phyloP scores from a whole-genome alignment of 768 basidiomycete genomes.

The Phanerochaete carnosa region DNA sequence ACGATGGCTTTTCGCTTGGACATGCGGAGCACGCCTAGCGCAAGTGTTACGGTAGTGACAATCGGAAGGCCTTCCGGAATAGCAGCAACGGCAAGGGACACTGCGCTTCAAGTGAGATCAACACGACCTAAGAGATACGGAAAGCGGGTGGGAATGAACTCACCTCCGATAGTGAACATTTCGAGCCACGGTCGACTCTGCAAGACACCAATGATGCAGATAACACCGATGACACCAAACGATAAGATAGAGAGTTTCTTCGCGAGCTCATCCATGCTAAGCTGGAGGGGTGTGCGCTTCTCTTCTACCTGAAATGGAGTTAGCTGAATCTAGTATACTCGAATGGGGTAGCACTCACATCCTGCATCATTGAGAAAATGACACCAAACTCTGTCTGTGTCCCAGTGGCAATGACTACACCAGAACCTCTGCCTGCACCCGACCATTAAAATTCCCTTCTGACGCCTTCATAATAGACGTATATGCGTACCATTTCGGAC shows the following conservation, averaged over 20 bases:
- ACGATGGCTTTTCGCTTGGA: constrained; percentile 94
- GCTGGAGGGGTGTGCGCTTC: constrained; percentile 86
- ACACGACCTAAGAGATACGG: background rate
- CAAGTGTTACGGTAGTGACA: constrained; percentile 95
- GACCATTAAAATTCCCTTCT: background rate
- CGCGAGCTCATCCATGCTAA: constrained; percentile 95
- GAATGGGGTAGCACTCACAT: constrained; percentile 41
- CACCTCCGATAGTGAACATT: constrained; percentile 99
- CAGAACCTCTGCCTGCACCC: constrained; percentile 66
- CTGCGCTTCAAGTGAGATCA: constrained; percentile 39
- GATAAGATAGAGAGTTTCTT: constrained; percentile 87
- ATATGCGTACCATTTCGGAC: constrained; percentile 72
- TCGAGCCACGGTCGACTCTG: constrained; percentile 90
- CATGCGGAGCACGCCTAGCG: constrained; percentile 92
- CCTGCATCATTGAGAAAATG: constrained; percentile 98
- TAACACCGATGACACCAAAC: constrained; percentile 92
- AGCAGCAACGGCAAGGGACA: constrained; percentile 96
- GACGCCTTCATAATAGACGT: background rate
- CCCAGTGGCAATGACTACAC: constrained; percentile 85
- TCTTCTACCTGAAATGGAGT: constrained; percentile 60
- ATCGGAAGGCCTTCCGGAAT: constrained; percentile 97
- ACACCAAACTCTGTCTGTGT: constrained; percentile 91
- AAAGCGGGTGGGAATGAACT: constrained; percentile 19
- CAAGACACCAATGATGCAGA: constrained; percentile 84
- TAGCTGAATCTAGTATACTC: background rate